phyloP scores from a whole-genome alignment of 306 rosid species.

The Dryas octopetala region DNA sequence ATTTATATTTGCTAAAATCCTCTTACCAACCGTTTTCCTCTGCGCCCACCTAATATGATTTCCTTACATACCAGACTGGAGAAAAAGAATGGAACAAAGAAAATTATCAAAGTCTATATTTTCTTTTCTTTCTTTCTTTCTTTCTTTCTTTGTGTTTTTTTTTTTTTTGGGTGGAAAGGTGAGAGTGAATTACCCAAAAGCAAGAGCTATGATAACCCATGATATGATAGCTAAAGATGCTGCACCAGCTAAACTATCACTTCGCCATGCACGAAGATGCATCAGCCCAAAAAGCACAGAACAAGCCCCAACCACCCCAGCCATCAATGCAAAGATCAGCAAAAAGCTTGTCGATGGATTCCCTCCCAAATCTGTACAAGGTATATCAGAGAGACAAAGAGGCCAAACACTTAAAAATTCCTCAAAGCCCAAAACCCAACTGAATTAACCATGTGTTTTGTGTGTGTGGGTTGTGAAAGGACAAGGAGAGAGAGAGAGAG shows the following conservation, averaged over 20 bases:
- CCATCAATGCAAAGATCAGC: conserved; percentile 38
- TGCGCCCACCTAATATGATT: conserved; percentile 31
- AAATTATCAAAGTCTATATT: too few species aligned
- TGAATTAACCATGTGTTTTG: too few species aligned
- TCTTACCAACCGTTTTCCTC: conserved; percentile 46
- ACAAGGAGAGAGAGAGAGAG: neutral
- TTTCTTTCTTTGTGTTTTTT: neutral
- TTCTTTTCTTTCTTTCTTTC: too few species aligned
- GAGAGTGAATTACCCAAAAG: conserved; percentile 33
- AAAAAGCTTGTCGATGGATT: conserved; percentile 40
- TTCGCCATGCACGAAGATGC: conserved; percentile 39
- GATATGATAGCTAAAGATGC: conserved; percentile 28
- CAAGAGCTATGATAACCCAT: conserved; percentile 32
- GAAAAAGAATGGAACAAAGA: neutral
- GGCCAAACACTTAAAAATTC: neutral
- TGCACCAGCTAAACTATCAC: conserved; percentile 33
- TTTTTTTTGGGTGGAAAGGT: neutral
- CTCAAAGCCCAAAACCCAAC: neutral
- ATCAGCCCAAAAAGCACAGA: conserved; percentile 33
- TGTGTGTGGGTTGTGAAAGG: neutral
- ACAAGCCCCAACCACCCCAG: conserved; percentile 33
- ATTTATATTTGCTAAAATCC: neutral
- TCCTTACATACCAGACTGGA: conserved; percentile 39
- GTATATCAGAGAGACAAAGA: neutral
- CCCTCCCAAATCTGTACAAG: conserved; percentile 43